Percentiles rank a stretch among this genome's conserved stretches.
phyloP scores from a whole-genome alignment of 2,329 filamentous ascomycete species.

The Fusarium longipes region DNA sequence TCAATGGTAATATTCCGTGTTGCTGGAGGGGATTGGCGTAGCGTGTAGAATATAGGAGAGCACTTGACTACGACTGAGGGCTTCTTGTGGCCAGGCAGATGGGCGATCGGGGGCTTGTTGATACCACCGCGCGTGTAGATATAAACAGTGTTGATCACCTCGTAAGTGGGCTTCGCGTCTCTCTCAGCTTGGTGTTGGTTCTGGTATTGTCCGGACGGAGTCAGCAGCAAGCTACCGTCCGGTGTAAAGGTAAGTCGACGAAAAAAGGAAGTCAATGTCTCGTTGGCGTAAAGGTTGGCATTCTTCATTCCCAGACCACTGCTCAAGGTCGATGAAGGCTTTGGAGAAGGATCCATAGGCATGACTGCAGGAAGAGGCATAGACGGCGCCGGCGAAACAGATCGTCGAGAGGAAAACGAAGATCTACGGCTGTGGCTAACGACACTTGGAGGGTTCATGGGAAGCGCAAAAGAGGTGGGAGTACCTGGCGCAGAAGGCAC shows the following conservation, averaged over 20 bases:
- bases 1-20: constrained; percentile 96
- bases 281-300: constrained; percentile 92
- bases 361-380: constrained; percentile 95
- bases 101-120: constrained; percentile 94
- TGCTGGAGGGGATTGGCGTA: constrained; percentile 73
- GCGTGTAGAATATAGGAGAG: constrained; percentile 87
- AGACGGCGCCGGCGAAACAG: constrained; percentile 91
- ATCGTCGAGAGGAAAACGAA: constrained; percentile 89
- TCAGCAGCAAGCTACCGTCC: constrained; percentile 92
- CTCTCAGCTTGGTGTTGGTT: constrained; percentile 74
- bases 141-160: constrained; percentile 96
- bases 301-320: constrained; percentile 77
- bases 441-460: constrained; percentile 94
- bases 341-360: constrained; percentile 90
- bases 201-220: constrained; percentile 95
- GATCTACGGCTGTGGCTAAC: constrained; percentile 94
- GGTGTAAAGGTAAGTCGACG: constrained; percentile 92
- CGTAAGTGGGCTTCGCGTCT: constrained; percentile 80
- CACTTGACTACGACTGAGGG: constrained; percentile 96
- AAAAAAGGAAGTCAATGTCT: constrained; percentile 97
- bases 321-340: constrained; percentile 67
- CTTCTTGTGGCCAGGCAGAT: constrained; percentile 97
- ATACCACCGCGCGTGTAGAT: constrained; percentile 97
- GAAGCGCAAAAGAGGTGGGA: constrained; percentile 84
- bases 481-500: constrained; percentile 92